Percentiles rank a stretch among this genome's conserved stretches.
These are phyloP conservation scores for Fusarium staphyleae DNA, from an alignment of 2,329 filamentous ascomycete species.

Conservation along the genomic window DNA sequence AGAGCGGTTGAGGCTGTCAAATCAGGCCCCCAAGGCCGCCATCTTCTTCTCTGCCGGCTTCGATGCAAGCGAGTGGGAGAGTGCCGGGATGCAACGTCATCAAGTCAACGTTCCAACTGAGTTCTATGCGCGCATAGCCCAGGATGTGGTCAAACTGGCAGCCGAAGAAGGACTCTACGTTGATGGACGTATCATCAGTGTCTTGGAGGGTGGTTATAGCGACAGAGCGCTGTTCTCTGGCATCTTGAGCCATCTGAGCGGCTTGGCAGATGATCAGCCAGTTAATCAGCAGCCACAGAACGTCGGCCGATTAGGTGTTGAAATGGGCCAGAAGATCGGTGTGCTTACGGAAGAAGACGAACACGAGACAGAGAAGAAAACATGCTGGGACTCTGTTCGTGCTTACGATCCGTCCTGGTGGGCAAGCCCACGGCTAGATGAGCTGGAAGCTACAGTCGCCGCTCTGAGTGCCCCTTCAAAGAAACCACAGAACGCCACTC, in stretches of 20 bases:
- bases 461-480: constrained; percentile 58
- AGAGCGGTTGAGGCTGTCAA: constrained; percentile 64
- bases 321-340: constrained; percentile 64
- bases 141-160: constrained; percentile 83
- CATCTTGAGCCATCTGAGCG: constrained; percentile 87
- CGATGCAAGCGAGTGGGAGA: constrained; percentile 95
- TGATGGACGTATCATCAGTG: constrained; percentile 87
- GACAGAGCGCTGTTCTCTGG: constrained; percentile 89
- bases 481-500: constrained; percentile 62
- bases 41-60: constrained; percentile 97
- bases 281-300: constrained; percentile 46
- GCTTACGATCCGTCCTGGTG: constrained; percentile 76
- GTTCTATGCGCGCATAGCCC: constrained; percentile 91
- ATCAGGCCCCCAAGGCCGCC: constrained; percentile 76
- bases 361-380: not conserved
- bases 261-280: constrained; percentile 68
- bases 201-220: constrained; percentile 95
- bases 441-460: constrained; percentile 68
- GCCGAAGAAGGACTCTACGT: constrained; percentile 79
- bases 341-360: constrained; percentile 47
- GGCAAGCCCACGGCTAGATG: constrained; percentile 69
- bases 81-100: constrained; percentile 91
- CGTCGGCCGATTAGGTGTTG: constrained; percentile 58
- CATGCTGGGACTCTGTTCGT: constrained; percentile 43
- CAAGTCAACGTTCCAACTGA: constrained; percentile 95